Evolutionary conservation across 768 basidiomycete genomes (phyloP).

Genomic region (Mrakia frigida): DNA sequence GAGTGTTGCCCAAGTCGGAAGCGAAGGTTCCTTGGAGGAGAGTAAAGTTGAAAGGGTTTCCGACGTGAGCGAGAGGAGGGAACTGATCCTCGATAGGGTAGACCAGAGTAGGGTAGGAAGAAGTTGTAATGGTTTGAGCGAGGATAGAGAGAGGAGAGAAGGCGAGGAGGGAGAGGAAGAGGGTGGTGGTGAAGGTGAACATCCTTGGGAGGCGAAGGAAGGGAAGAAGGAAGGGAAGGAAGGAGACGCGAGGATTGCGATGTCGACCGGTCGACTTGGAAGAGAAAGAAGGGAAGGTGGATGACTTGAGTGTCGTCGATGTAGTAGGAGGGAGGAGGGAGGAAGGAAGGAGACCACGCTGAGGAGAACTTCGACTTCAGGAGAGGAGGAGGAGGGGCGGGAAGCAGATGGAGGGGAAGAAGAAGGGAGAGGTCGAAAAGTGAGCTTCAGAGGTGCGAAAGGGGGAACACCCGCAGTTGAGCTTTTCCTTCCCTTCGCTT

Average conservation of each 20-base stretch:
- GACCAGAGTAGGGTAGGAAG: conserved; percentile 45
- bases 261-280: conserved; percentile 3
- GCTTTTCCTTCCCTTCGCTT: no score
- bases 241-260: background rate
- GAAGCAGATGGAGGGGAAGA: background rate
- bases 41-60: conserved; percentile 62
- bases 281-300: background rate
- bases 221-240: conserved; percentile 2
- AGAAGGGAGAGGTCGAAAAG: background rate
- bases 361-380: background rate
- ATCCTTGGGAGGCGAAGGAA: background rate
- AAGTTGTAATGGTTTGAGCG: background rate
- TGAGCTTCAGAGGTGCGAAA: no score
- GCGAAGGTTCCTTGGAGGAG: conserved; percentile 63
- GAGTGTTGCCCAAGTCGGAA: conserved; percentile 42
- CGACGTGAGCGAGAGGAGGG: conserved; percentile 68
- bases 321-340: background rate
- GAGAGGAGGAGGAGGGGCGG: background rate
- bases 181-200: background rate
- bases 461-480: no score
- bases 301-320: background rate
- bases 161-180: background rate
- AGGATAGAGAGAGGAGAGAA: background rate
- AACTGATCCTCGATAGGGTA: conserved; percentile 66
- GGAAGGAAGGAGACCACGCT: background rate